Conservation (phyloP, 2,329 filamentous ascomycete species). For the Trichoderma atroviride region DNA sequence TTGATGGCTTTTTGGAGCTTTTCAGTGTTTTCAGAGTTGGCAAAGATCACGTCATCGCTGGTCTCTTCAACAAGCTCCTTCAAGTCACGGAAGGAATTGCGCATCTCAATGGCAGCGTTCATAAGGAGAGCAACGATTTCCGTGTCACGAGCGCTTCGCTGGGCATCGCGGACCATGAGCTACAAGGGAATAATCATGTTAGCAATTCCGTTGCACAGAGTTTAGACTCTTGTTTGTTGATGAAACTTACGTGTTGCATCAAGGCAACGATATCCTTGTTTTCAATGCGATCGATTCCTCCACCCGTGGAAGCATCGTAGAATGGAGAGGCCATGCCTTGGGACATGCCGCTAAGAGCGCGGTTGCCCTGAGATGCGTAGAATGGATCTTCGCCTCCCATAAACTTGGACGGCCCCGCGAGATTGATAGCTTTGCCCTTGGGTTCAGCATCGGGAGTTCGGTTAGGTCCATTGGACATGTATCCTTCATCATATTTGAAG, state of each 20-base stretch:
- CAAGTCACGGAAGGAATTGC: constrained; percentile 92
- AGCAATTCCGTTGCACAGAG: neutral
- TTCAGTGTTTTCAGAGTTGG: constrained; percentile 84
- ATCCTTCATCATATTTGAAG: constrained; percentile 79
- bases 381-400: constrained; percentile 66
- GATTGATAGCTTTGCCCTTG: constrained; percentile 60
- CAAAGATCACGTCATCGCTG: constrained; percentile 80
- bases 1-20: constrained; percentile 80
- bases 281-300: constrained; percentile 87
- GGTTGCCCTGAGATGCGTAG: constrained; percentile 57
- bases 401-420: constrained; percentile 55
- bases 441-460: constrained; percentile 56
- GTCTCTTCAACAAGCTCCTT: constrained; percentile 89
- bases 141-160: constrained; percentile 92
- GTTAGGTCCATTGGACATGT: constrained; percentile 74
- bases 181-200: constrained; percentile 34
- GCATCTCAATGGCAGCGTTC: constrained; percentile 93
- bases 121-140: constrained; percentile 95
- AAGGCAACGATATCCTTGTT: constrained; percentile 95
- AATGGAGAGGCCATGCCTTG: constrained; percentile 88
- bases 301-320: constrained; percentile 86
- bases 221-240: neutral
- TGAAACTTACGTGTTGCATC: constrained; percentile 81
- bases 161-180: constrained; percentile 94
- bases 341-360: constrained; percentile 84